Evolutionary conservation across 495 filamentous ascomycete species (phyloP), one percentile per base, ranked within the genome.

Genomic region (Haplographium delicatum): DNA sequence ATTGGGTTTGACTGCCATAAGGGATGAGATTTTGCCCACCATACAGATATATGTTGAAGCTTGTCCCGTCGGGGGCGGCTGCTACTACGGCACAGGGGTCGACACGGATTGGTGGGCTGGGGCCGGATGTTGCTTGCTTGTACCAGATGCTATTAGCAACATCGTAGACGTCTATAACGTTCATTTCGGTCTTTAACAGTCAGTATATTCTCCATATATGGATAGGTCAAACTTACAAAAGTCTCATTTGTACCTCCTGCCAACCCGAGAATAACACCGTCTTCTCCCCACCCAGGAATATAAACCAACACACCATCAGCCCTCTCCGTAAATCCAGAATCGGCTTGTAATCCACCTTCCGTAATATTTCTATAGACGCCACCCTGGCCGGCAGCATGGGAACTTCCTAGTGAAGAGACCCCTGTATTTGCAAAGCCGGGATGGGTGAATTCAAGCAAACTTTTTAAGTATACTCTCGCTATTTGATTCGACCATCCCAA

Each of bases 111-210:
- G 71, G 66, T 0, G 86, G 86, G 1, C 70, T 70, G 4, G 72
- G 63, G 10, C 85, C 85, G 16, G 70, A 76, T 0, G 85, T 88
- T 20, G 79, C 59, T 62, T 89, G 85, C 57, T 85, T 85, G 48
- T 86, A 89, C 86, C 86, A 89, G n/a, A 74, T 79, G 11, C 77
- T 83, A n/a, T 64, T 80, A 9, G 78, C 82, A 57, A 90, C 84
- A 54, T 90, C 85, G 63, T 85, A 89, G 8, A 90, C 76, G 54
- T 89, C 82, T 27, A 90, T 79, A 1, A 78, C 70, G 56, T 82
- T 84, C 72, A 89, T 82, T 58, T 81, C 75, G n/a, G 81, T 80
- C 58, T 61, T 15, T 9, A 42, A 44, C 10, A 43, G 31, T 60
- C 22, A 46, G 25, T 16, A 42, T 38, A 10, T 59, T 56, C 42